phyloP scores from a whole-genome alignment of 2,329 filamentous ascomycete genomes.

The Aureobasidium sp. region DNA sequence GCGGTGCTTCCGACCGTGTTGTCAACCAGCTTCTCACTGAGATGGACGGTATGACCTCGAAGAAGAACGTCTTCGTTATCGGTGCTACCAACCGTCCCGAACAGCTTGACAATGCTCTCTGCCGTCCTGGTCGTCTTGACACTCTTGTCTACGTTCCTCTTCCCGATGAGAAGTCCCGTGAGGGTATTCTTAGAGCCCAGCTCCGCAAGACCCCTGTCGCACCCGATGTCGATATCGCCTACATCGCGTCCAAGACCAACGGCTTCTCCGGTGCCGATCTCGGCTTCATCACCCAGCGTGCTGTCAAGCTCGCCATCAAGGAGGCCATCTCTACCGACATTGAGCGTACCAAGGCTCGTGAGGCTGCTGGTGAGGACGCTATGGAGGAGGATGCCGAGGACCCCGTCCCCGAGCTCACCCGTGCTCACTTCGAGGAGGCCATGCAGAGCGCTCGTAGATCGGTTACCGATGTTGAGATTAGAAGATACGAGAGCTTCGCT shows the following conservation, averaged over 20 bases:
- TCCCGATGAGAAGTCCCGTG: conserved; percentile 82
- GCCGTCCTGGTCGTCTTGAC: conserved; percentile 96
- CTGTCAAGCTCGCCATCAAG: conserved; percentile 99
- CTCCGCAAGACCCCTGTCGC: conserved; percentile 96
- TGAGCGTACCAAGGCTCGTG: conserved; percentile 79
- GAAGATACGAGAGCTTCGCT: conserved; percentile 95
- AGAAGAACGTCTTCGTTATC: conserved; percentile 99
- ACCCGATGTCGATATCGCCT: conserved; percentile 75
- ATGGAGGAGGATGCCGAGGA: conserved; percentile 85
- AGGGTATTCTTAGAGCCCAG: conserved; percentile 86
- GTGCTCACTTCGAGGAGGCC: conserved; percentile 95
- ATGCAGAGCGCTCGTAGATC: conserved; percentile 93
- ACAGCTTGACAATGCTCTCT: conserved; percentile 95
- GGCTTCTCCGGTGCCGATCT: conserved; percentile 99
- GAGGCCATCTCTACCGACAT: conserved; percentile 86
- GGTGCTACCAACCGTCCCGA: conserved; percentile 98
- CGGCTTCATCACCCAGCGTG: conserved; percentile 96
- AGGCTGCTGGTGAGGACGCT: conserved; percentile 70
- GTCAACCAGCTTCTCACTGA: conserved; percentile 99
- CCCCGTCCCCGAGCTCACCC: conserved; percentile 90
- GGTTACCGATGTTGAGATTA: conserved; percentile 93
- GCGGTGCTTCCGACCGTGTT: conserved; percentile 97
- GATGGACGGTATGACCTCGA: conserved; percentile 99
- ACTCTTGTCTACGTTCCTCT: conserved; percentile 97
- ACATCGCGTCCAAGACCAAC: conserved; percentile 94